phyloP scores from a whole-genome alignment of 1,284 basidiomycete species.

The Coniferiporia sulphurascens region DNA sequence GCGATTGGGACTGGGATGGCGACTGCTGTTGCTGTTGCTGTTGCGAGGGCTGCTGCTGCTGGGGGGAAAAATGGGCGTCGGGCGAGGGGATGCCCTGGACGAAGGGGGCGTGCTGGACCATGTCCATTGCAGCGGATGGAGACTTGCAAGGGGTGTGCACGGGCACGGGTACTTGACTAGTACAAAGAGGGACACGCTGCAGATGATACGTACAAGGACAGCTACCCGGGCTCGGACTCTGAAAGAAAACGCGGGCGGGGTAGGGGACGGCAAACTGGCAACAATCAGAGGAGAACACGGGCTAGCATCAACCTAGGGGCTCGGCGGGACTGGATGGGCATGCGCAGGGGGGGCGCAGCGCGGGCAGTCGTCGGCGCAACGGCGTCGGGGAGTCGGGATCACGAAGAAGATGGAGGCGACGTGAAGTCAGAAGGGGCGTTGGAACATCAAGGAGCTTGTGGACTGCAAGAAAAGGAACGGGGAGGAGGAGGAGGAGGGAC shows the following conservation, averaged over 20 bases:
- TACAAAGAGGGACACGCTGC: no score
- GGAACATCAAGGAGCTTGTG: background rate
- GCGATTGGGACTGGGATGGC: slow-evolving; percentile 9
- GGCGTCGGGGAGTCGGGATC: background rate
- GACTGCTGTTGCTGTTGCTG: slow-evolving; percentile 18
- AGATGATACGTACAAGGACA: no score
- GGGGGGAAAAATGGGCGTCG: slow-evolving; percentile 31
- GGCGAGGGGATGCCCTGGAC: slow-evolving; percentile 30
- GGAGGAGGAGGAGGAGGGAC: slow-evolving; percentile 2
- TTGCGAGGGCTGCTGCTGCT: slow-evolving; percentile 24
- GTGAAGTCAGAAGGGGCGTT: background rate
- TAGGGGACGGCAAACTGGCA: no score
- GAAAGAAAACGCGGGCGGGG: no score
- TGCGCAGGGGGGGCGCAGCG: background rate
- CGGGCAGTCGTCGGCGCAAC: background rate
- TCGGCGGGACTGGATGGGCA: background rate
- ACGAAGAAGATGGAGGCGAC: background rate
- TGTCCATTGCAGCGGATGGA: slow-evolving; percentile 8
- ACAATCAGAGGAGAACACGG: no score
- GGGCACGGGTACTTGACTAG: no score
- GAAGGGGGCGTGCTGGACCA: slow-evolving; percentile 25
- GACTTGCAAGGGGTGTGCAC: background rate
- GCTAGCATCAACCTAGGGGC: background rate
- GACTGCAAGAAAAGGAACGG: no score
- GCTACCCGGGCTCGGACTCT: no score